These are phyloP conservation scores for Dendrobium nobile DNA, from an alignment of 106 monocot species.

Conservation along the genomic window DNA sequence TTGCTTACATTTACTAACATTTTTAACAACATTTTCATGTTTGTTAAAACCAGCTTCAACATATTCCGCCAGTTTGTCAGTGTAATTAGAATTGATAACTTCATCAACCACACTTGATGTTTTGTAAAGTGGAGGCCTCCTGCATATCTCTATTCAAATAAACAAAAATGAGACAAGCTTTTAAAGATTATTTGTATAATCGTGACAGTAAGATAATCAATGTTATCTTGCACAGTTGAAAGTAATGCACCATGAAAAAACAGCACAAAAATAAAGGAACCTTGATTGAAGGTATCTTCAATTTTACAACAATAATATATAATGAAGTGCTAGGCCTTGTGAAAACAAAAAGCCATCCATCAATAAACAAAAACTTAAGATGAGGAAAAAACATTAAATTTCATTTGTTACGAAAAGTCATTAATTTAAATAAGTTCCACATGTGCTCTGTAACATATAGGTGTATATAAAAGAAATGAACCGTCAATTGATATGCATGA, in stretches of 20 bases:
- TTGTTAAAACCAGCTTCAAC: slow-evolving; percentile 44
- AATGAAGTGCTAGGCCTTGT: background rate
- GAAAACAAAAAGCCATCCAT: no score
- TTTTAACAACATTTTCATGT: slow-evolving; percentile 24
- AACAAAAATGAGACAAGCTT: background rate
- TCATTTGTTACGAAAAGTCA: no score
- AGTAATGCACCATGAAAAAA: background rate
- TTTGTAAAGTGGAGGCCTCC: slow-evolving; percentile 31
- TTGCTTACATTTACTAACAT: slow-evolving; percentile 43
- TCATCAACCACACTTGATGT: slow-evolving; percentile 20
- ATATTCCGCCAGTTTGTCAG: slow-evolving; percentile 47
- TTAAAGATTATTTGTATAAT: background rate
- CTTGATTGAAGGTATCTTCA: background rate
- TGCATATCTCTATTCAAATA: slow-evolving; percentile 30
- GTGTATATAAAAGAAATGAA: no score
- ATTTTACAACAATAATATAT: background rate
- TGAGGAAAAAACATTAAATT: no score
- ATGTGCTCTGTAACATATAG: no score
- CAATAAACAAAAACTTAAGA: no score
- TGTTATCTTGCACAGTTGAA: background rate
- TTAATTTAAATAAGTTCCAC: no score
- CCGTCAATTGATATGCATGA: no score
- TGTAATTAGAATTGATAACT: slow-evolving; percentile 38
- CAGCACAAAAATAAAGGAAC: background rate
- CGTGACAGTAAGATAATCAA: background rate